Conservation (phyloP, 306 rosid genomes). For the Trifolium repens region DNA sequence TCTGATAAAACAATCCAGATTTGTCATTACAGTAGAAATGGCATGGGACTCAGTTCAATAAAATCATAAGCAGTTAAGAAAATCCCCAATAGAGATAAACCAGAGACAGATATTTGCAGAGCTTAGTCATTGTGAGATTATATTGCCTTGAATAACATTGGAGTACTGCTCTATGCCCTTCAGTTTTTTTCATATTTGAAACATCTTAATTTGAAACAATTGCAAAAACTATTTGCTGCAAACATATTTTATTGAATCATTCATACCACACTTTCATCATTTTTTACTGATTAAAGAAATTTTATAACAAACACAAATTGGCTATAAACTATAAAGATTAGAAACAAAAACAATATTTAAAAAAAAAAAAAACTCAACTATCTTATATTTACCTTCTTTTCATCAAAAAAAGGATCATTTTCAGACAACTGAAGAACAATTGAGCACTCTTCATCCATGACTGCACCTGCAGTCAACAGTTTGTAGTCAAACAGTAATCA, state of each 20-base stretch:
- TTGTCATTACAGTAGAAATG: constrained; percentile 15
- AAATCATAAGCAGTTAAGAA: constrained; percentile 8
- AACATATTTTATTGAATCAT: constrained; percentile 22
- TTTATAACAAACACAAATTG: constrained; percentile 19
- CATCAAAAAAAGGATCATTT: constrained; percentile 58
- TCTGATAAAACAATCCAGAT: constrained; percentile 51
- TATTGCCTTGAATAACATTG: constrained; percentile 9
- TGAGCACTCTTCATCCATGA: constrained; percentile 48
- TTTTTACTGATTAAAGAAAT: constrained; percentile 6
- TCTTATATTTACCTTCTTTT: constrained; percentile 64
- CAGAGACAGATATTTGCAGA: constrained; percentile 6
- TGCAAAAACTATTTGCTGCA: background rate
- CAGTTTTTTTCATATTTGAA: constrained; percentile 19
- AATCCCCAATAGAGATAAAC: constrained; percentile 14
- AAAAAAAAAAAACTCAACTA: constrained; percentile 3
- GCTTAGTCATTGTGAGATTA: constrained; percentile 16
- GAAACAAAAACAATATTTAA: background rate
- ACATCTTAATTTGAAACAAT: constrained; percentile 29
- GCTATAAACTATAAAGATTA: background rate
- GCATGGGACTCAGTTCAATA: constrained; percentile 29
- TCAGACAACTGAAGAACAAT: constrained; percentile 68
- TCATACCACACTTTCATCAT: constrained; percentile 18
- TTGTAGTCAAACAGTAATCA: constrained; percentile 34
- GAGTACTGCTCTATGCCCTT: constrained; percentile 1
- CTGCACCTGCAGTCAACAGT: constrained; percentile 48